Evolutionary conservation across 1,284 basidiomycete species (phyloP), one percentile per base, ranked within the genome.

Genomic region (Ustilago sp.): DNA sequence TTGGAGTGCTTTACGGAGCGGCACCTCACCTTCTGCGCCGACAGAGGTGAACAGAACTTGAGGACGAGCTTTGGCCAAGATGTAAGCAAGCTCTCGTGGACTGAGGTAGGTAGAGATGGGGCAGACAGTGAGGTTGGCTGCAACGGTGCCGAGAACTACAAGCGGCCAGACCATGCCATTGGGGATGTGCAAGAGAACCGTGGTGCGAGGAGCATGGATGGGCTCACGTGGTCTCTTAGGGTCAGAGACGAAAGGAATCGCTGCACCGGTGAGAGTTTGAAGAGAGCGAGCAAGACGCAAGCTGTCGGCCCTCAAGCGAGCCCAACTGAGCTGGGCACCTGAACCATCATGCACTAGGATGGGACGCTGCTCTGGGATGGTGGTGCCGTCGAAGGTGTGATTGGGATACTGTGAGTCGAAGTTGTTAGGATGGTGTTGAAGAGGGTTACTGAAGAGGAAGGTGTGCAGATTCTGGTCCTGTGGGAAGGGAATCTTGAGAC

Each of bases 131-230:
- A 68, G 76, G 31, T 70, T 69, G 45, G 73, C 73, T 17, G 77
- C 69, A 19, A 81, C 68, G 28, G 83, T 78, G 17, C 86, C 87
- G 50, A 86, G 83, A 1, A 84, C 79, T 28, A 87, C 68, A 8
- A 85, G 67, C 2, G 81, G 78, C 69, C 84, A 87, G 4, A 80
- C 76, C 12, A 87, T 75, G 54, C 83, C 86, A 55, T 87, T 88
- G 64, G 87, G 85, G 4, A 87, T 77, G 67, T 87, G 86, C 6
- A 88, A 64, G 11, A 87, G 78, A 4, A 87, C 78, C 32, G 85
- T 80, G 12, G 86, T 77, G 5, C 73, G 51, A 2, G 80, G 76
- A 15, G 79, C 67, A 63, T 82, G 80, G 50, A 82, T 76, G 3
- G 74, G 74, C 50, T 77, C 69, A 17, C 39, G 59, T 8, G 68